Conservation (phyloP, 768 basidiomycete species). For the Leucosporidium scottii region DNA sequence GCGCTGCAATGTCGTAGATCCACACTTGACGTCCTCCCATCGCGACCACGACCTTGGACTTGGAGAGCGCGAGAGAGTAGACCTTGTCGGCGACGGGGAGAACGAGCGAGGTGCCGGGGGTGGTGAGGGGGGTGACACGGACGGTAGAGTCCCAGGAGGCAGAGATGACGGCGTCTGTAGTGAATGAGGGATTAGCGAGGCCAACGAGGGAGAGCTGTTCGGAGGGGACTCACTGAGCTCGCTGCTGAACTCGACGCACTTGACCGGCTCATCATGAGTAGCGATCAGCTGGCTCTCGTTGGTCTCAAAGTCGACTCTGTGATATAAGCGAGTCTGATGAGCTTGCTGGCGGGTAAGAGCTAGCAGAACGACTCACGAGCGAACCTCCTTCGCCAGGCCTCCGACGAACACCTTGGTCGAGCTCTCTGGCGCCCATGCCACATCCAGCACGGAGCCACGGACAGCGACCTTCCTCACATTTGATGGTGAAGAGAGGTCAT, state of each 20-base stretch:
- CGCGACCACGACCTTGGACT: slow-evolving; percentile 75
- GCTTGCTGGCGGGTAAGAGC: background rate
- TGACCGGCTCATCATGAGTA: slow-evolving; percentile 71
- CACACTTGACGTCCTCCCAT: slow-evolving; percentile 87
- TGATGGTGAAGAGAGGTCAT: slow-evolving; percentile 55
- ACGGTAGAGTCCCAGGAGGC: slow-evolving; percentile 90
- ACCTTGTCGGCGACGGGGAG: slow-evolving; percentile 71
- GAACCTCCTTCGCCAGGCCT: slow-evolving; percentile 72
- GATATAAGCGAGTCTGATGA: background rate
- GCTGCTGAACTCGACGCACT: slow-evolving; percentile 62
- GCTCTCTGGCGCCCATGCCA: slow-evolving; percentile 47
- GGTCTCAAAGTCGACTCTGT: slow-evolving; percentile 66
- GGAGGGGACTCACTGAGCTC: slow-evolving; percentile 53
- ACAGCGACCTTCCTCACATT: slow-evolving; percentile 78
- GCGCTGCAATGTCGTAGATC: slow-evolving; percentile 77
- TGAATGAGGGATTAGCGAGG: background rate
- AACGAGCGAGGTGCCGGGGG: slow-evolving; percentile 53
- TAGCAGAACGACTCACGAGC: slow-evolving; percentile 56
- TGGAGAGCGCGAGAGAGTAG: slow-evolving; percentile 72
- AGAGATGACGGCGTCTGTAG: slow-evolving; percentile 63
- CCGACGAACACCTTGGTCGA: slow-evolving; percentile 66
- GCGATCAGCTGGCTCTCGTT: slow-evolving; percentile 62
- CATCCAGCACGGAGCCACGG: slow-evolving; percentile 78
- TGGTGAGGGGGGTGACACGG: slow-evolving; percentile 77
- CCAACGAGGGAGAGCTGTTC: background rate